Evolutionary conservation across 768 basidiomycete species (phyloP).

Genomic region (Rhodocollybia butyracea): DNA sequence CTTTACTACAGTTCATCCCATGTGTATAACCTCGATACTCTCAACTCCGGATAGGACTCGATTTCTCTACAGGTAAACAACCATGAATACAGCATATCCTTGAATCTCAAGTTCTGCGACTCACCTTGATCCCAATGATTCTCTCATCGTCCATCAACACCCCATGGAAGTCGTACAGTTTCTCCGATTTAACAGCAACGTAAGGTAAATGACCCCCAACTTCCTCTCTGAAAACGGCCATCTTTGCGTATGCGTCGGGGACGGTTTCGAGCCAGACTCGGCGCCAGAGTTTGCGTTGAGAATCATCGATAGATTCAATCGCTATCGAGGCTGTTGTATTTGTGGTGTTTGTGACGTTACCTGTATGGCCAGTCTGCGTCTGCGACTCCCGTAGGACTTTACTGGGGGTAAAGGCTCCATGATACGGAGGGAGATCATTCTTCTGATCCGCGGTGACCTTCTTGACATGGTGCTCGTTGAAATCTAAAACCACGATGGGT

Average conservation of each 20-base stretch:
- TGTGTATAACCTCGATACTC: conserved; percentile 6
- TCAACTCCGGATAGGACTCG: conserved; percentile 1
- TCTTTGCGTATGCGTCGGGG: neutral
- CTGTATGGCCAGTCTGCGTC: neutral
- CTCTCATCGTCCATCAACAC: conserved; percentile 8
- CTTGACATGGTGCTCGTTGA: conserved; percentile 6
- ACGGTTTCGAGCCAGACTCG: neutral
- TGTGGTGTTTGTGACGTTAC: neutral
- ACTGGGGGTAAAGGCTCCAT: neutral
- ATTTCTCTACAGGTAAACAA: neutral
- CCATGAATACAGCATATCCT: neutral
- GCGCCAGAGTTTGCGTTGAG: neutral
- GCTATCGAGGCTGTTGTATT: neutral
- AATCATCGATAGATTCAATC: neutral
- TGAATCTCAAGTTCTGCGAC: neutral
- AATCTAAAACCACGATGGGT: conserved; percentile 2
- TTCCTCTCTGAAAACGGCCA: conserved; percentile 4
- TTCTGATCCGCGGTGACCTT: neutral
- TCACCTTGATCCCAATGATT: conserved; percentile 3
- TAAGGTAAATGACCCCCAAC: conserved; percentile 8
- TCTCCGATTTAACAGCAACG: neutral
- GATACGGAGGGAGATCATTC: neutral
- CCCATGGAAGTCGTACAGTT: conserved; percentile 4
- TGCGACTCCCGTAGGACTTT: neutral
- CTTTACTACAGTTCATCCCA: neutral